phyloP scores from a whole-genome alignment of 257 asterid genomes.

The Ajuga chamaepitys region DNA sequence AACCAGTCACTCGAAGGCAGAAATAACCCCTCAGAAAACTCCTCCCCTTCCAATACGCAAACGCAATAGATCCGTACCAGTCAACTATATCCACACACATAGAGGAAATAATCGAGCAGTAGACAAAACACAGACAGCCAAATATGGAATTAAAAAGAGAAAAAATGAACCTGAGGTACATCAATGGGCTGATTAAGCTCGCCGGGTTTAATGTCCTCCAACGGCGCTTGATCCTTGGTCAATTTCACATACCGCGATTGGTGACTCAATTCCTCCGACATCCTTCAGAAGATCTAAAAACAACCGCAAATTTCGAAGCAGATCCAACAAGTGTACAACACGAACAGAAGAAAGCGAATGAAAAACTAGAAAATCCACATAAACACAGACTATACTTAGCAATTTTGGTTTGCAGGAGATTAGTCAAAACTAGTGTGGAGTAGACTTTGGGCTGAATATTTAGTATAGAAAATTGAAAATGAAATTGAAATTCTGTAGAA shows the following conservation, averaged over 20 bases:
- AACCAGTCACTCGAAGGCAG: not conserved
- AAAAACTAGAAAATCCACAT: not conserved
- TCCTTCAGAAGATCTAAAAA: constrained; percentile 21
- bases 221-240: constrained; percentile 73
- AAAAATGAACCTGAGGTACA: constrained; percentile 57
- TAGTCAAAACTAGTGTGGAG: not conserved
- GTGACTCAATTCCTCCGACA: constrained; percentile 71
- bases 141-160: not conserved
- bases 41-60: not conserved
- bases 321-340: not conserved
- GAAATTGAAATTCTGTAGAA: too few species aligned
- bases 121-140: not conserved
- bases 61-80: constrained; percentile 8
- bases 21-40: not conserved
- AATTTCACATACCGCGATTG: constrained; percentile 88
- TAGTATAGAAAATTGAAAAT: too few species aligned
- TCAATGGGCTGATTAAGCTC: constrained; percentile 97
- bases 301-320: constrained; percentile 4
- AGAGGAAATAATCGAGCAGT: not conserved
- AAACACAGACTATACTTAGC: not conserved
- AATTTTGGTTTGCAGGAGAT: not conserved
- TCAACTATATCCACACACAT: not conserved
- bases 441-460: too few species aligned
- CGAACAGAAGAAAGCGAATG: not conserved
- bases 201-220: constrained; percentile 84